phyloP scores from a whole-genome alignment of 1,139 yeast species.

The Sugiyamaella novakii region DNA sequence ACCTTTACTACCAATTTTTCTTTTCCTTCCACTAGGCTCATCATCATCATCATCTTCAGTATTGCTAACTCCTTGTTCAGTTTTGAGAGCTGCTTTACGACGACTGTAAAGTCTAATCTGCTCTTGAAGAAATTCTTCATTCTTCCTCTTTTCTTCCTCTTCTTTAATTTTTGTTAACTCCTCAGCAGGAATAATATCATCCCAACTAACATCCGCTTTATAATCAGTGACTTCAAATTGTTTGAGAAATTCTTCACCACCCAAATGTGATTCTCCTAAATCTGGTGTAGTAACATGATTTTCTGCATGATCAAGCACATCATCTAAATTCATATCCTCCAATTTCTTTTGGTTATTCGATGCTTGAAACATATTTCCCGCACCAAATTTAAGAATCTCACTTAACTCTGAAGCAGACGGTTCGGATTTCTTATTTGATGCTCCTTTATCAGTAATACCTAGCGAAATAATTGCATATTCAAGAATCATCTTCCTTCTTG shows the following conservation, averaged over 20 bases:
- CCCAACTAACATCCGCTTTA: slow-evolving; percentile 99
- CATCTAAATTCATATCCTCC: slow-evolving; percentile 94
- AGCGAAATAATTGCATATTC: slow-evolving; percentile 96
- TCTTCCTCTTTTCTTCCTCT: slow-evolving; percentile 83
- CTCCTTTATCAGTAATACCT: slow-evolving; percentile 81
- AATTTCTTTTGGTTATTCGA: slow-evolving; percentile 79
- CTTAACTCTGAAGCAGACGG: slow-evolving; percentile 84
- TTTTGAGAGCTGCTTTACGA: slow-evolving; percentile 64
- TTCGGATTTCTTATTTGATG: slow-evolving; percentile 57
- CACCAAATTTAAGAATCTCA: slow-evolving; percentile 96
- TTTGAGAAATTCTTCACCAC: slow-evolving; percentile 95
- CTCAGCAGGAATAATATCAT: slow-evolving; percentile 96
- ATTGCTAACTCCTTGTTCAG: slow-evolving; percentile 46
- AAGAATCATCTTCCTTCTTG: slow-evolving; percentile 94
- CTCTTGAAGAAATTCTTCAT: slow-evolving; percentile 82
- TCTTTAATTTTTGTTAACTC: slow-evolving; percentile 87
- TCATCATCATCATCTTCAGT: slow-evolving; percentile 46
- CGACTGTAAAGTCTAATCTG: slow-evolving; percentile 87
- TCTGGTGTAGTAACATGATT: slow-evolving; percentile 97
- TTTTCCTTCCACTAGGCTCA: slow-evolving; percentile 41
- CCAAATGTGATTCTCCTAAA: slow-evolving; percentile 91
- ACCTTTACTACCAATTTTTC: slow-evolving; percentile 33
- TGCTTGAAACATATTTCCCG: slow-evolving; percentile 96
- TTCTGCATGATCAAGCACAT: slow-evolving; percentile 94
- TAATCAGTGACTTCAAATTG: slow-evolving; percentile 99